Evolutionary conservation across 139 green algal genomes (phyloP).

Genomic region (Chlorella vulgaris): DNA sequence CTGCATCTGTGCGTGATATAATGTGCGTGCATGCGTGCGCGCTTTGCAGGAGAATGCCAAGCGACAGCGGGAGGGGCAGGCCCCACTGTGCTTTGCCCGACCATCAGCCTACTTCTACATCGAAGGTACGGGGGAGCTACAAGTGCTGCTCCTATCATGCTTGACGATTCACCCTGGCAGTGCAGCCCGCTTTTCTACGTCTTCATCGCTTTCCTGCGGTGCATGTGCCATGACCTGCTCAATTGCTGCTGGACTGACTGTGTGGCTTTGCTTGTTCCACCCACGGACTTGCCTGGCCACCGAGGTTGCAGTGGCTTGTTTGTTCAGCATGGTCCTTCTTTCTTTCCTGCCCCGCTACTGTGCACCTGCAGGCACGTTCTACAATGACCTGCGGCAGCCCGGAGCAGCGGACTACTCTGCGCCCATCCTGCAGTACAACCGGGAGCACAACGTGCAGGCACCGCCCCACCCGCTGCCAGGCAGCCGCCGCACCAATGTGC

Average conservation of each 20-base stretch:
- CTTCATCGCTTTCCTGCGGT: background rate
- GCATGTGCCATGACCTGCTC: background rate
- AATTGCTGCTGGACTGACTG: background rate
- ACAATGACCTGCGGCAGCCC: constrained; percentile 50
- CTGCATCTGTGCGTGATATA: background rate
- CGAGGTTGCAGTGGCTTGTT: too few species aligned
- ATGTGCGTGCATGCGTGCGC: background rate
- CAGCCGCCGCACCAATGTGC: background rate
- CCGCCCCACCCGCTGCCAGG: constrained; percentile 11
- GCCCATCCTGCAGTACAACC: constrained; percentile 32
- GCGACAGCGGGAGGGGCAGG: background rate
- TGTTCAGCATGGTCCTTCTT: background rate
- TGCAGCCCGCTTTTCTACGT: too few species aligned
- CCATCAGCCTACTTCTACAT: constrained; percentile 59
- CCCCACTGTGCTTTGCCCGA: background rate
- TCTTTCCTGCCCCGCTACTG: background rate
- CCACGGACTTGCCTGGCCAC: too few species aligned
- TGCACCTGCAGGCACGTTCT: constrained; percentile 51
- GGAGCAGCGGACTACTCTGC: constrained; percentile 37
- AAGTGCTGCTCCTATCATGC: background rate
- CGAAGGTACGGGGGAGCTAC: constrained; percentile 19
- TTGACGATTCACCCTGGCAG: too few species aligned
- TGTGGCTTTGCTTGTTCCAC: background rate
- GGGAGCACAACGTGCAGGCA: constrained; percentile 19
- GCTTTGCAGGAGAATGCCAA: constrained; percentile 6